These are phyloP conservation scores for Sphaerobolus stellatus DNA, from an alignment of 1,284 basidiomycete genomes.

Conservation along the genomic window DNA sequence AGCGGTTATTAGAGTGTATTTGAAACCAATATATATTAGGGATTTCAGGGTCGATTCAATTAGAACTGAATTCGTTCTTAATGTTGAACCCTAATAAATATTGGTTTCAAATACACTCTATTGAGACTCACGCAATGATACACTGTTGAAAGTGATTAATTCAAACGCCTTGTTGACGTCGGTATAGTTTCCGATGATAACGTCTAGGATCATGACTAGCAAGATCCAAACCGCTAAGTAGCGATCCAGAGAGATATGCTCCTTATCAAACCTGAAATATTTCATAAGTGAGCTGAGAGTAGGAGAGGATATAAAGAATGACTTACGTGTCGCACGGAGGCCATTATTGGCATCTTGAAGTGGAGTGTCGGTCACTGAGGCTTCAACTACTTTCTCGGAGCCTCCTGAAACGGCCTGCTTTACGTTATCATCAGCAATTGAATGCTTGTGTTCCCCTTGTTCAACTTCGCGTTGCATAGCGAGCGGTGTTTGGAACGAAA, in stretches of 20 bases:
- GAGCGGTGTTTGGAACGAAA: neutral
- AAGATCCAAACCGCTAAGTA: slow-evolving; percentile 73
- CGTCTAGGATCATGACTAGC: slow-evolving; percentile 76
- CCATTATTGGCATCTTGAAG: no score
- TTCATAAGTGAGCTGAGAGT: neutral
- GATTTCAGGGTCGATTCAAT: neutral
- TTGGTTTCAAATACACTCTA: no score
- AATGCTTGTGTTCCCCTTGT: neutral
- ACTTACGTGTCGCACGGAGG: no score
- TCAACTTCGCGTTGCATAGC: neutral
- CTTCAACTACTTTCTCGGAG: neutral
- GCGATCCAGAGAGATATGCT: slow-evolving; percentile 58
- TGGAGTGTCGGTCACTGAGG: neutral
- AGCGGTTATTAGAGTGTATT: slow-evolving; percentile 50
- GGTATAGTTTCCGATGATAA: slow-evolving; percentile 69
- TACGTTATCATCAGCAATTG: neutral
- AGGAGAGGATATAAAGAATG: neutral
- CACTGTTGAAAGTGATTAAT: slow-evolving; percentile 51
- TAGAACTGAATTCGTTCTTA: neutral
- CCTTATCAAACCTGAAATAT: slow-evolving; percentile 40
- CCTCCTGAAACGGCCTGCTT: neutral
- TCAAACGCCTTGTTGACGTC: slow-evolving; percentile 53
- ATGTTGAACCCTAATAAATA: slow-evolving; percentile 25
- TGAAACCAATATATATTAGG: neutral
- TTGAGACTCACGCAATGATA: slow-evolving; percentile 62